Evolutionary conservation across 495 filamentous ascomycete species (phyloP), one percentile per base, ranked within the genome.

Genomic region (Penicillium fimorum): DNA sequence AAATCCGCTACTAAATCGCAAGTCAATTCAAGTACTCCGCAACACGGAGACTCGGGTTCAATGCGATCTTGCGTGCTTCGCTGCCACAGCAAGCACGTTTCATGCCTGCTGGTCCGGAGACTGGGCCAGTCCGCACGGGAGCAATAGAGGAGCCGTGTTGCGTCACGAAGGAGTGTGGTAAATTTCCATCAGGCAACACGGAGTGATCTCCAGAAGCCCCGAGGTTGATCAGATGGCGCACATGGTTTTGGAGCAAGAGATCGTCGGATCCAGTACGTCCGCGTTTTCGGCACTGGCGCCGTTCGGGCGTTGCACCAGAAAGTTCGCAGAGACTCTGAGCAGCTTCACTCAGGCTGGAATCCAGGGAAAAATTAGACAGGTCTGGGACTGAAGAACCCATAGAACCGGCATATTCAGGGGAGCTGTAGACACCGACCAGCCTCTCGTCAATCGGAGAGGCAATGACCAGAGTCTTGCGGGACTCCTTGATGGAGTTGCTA

Each of bases 201-300:
- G 62, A 63, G 43, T 65, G 62, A 18, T 70, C 66, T 47, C 63
- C 64, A 48, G 69, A 61, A 32, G 61, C 58, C 49, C 65, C 64
- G 50, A 59, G 62, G 38, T 67, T 69, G 54, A 79, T 75, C 49
- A 80, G 46, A 22, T 86, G 79, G 54, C 89, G 88, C 41, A 94
- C 88, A 57, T 90, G 85, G 47, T 85, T 83, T 68, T 94, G 90
- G 15, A 92, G 75, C 22, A 76, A 69, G 25, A 78, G 66, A 56
- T 92, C 88, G 51, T 87, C 82, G 17, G 87, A 90, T 22, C 79
- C 71, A 5, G 88, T 81, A 37, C 89, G 81, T 61, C 83, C 84
- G 48, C 90, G 87, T 70, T 95, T 95, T 64, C 71, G 76, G 59
- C 66, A 70, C 68, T 72, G 67, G 10, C 66, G 61, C 27, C 58